A percentile compares a stretch with the other conserved stretches of the same genome.
Conservation (phyloP, 2,329 filamentous ascomycete genomes). For the Cercospora citrullina region DNA sequence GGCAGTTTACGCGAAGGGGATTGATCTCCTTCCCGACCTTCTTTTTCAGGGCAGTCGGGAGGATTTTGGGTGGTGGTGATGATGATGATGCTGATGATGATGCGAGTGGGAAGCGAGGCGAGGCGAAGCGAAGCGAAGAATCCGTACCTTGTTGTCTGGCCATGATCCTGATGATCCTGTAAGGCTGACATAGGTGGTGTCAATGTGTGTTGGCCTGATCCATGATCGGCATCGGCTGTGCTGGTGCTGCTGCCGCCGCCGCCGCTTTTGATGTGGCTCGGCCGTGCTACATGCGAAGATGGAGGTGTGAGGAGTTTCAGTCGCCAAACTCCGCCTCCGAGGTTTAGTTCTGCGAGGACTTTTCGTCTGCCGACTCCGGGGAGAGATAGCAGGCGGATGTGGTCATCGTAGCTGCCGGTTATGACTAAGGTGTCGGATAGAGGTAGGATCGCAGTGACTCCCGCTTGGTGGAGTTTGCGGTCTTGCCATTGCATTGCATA, state of each 20-base stretch:
- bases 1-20: not conserved
- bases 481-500: constrained; percentile 45
- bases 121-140: not conserved
- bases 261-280: not conserved
- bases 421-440: constrained; percentile 64
- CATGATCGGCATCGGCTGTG: constrained; percentile 1
- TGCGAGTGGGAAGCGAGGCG: not conserved
- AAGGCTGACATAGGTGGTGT: constrained; percentile 6
- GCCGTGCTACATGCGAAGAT: not conserved
- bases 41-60: not conserved
- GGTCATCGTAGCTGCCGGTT: constrained; percentile 91
- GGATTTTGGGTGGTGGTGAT: not conserved
- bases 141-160: constrained; percentile 18
- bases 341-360: constrained; percentile 62
- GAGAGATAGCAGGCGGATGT: constrained; percentile 65
- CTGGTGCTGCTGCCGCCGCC: not conserved
- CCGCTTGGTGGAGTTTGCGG: constrained; percentile 68
- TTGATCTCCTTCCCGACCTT: not conserved
- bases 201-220: not conserved
- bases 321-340: constrained; percentile 86
- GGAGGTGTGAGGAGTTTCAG: constrained; percentile 60
- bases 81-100: constrained; percentile 1
- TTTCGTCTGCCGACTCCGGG: constrained; percentile 44
- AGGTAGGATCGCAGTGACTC: constrained; percentile 83
- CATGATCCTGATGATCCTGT: constrained; percentile 16